Conservation (phyloP, 2,329 filamentous ascomycete species). For the Aspergillus pseudotamarii region DNA sequence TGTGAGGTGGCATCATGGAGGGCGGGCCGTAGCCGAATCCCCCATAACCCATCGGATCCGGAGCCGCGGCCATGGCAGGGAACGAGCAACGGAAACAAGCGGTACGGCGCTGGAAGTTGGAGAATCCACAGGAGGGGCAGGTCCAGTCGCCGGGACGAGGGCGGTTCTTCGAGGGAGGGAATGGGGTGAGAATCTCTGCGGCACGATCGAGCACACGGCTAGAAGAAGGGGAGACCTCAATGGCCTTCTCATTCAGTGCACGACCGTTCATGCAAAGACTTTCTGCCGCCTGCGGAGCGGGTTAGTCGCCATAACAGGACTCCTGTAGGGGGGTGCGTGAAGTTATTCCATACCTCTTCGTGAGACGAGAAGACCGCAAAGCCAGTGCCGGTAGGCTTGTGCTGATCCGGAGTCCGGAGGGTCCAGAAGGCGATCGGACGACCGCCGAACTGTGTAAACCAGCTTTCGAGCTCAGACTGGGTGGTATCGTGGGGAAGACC, state of each 20-base stretch:
- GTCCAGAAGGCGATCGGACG: slow-evolving; percentile 99
- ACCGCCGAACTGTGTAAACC: slow-evolving; percentile 98
- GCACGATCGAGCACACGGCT: slow-evolving; percentile 94
- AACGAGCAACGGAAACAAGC: slow-evolving; percentile 99
- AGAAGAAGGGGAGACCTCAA: slow-evolving; percentile 97
- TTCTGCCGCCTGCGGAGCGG: slow-evolving; percentile 72
- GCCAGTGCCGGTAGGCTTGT: slow-evolving; percentile 98
- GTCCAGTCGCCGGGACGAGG: slow-evolving; percentile 98
- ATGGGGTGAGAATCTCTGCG: slow-evolving; percentile 92
- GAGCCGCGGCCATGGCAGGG: slow-evolving; percentile 84
- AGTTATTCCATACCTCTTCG: slow-evolving; percentile 75
- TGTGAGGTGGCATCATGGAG: slow-evolving; percentile 78
- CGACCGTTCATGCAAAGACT: slow-evolving; percentile 99
- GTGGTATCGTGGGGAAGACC: slow-evolving; percentile 97
- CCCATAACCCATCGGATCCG: slow-evolving; percentile 73
- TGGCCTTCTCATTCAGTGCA: slow-evolving; percentile 96
- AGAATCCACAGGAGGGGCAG: slow-evolving; percentile 97
- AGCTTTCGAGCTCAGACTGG: slow-evolving; percentile 97
- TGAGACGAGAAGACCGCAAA: slow-evolving; percentile 99
- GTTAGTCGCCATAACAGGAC: slow-evolving; percentile 14
- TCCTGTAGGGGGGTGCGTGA: slow-evolving; percentile 7
- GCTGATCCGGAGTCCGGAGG: slow-evolving; percentile 93
- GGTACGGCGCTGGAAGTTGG: slow-evolving; percentile 97
- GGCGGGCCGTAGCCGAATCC: slow-evolving; percentile 64
- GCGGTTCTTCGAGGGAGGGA: slow-evolving; percentile 97